Evolutionary conservation across 1,139 yeast genomes (phyloP), one percentile per base, ranked within the genome.

Genomic region (Sugiyamaella pinicola): DNA sequence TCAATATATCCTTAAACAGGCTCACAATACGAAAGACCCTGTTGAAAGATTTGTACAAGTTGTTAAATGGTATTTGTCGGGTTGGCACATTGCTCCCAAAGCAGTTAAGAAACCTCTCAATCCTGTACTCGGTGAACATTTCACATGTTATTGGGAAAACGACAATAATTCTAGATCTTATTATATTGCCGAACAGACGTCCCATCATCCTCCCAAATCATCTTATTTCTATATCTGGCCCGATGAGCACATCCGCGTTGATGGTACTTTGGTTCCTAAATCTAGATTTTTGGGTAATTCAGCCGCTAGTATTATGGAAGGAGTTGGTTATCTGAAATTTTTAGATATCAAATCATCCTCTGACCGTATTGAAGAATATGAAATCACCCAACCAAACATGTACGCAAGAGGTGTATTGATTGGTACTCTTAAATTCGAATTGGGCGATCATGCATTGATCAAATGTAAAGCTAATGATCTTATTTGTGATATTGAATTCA

Each of bases 121-220:
- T 64, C 99, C 99, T 0, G 90, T 95, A 5, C 70, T 93, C 28
- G 98, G 98, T 26, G 99, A 93, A 68, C 79, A 85, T 61, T 93
- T 89, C 68, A 78, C 87, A 15, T 86, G 96, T 65, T 91, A 87
- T 67, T 93, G 99, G 99, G 95, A 89, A 62, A 73, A 88, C 50
- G 82, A 93, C 10, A 83, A 87, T 53, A 79, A 76, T 21, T 70
- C 78, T 3, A 78, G 80, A 47, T 96, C 97, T 0, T 91, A 79
- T 65, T 95, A 91, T 67, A 72, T 93, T 12, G 79, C 98, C 0
- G 99, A 93, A 69, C 99, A 93, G 69, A 89, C 96, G 0, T 87
- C 96, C 19, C 99, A 93, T 65, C 99, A 93, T 68, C 99, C 99
- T n/a, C 99, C 99, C 7, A 87, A 93, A 67, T 88, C 97, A 0